Percentiles rank a stretch among this genome's conserved stretches.
phyloP scores from a whole-genome alignment of 1,284 basidiomycete genomes.

The Pseudozyma hubeiensis region DNA sequence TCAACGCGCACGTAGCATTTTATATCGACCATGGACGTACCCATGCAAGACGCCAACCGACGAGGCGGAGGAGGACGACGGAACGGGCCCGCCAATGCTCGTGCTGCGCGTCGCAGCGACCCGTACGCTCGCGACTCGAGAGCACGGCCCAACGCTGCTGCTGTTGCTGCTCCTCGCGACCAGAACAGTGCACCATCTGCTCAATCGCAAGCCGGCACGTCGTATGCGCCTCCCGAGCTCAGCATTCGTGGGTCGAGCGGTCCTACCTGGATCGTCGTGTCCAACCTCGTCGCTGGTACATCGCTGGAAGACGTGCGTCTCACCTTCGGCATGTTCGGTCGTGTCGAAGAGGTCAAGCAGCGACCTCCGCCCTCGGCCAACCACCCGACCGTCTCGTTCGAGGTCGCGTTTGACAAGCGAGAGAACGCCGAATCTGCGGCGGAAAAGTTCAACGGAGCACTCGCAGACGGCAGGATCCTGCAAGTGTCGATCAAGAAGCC shows the following conservation, averaged over 20 bases:
- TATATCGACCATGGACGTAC: conserved; percentile 29
- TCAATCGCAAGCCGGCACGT: conserved; percentile 19
- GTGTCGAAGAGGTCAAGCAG: conserved; percentile 54
- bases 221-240: conserved; percentile 54
- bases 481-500: conserved; percentile 56
- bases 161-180: conserved; percentile 8
- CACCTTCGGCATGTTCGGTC: conserved; percentile 62
- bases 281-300: conserved; percentile 62
- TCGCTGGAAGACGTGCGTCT: conserved; percentile 61
- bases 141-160: conserved; percentile 14
- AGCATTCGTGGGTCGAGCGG: conserved; percentile 62
- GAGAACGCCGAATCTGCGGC: conserved; percentile 55
- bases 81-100: conserved; percentile 24
- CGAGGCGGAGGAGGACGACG: conserved; percentile 22
- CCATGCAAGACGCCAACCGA: conserved; percentile 39
- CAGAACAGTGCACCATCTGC: neutral
- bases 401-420: conserved; percentile 57
- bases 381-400: conserved; percentile 59
- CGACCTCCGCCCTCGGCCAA: conserved; percentile 51
- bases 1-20: neutral
- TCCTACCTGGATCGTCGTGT: conserved; percentile 62
- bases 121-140: conserved; percentile 42
- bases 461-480: conserved; percentile 65
- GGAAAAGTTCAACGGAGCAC: conserved; percentile 61
- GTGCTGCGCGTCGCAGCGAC: conserved; percentile 43